Evolutionary conservation across 2,329 filamentous ascomycete species (phyloP).

Genomic region (Penicillium occitanis): DNA sequence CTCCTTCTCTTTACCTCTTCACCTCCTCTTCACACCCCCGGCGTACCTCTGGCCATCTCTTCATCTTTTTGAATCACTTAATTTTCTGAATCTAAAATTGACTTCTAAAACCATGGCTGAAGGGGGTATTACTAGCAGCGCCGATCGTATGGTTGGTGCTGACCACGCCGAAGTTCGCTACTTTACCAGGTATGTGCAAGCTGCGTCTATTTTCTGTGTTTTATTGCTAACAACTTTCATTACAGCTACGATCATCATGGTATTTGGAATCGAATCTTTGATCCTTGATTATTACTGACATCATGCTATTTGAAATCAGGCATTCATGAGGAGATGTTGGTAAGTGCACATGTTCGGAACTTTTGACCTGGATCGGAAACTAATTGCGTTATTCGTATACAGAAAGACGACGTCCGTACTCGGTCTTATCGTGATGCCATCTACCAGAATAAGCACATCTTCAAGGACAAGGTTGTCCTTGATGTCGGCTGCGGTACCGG

Average conservation of each 20-base stretch:
- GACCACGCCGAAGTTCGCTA: conserved; percentile 98
- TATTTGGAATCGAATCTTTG: conserved; percentile 43
- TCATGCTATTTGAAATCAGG: conserved; percentile 50
- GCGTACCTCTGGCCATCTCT: too few species aligned
- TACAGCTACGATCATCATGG: conserved; percentile 95
- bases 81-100: too few species aligned
- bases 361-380: not conserved
- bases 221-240: conserved; percentile 22
- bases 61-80: too few species aligned
- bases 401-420: conserved; percentile 99
- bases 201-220: not conserved
- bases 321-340: conserved; percentile 98
- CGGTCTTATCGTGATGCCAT: conserved; percentile 97
- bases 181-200: conserved; percentile 78
- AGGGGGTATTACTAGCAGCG: conserved; percentile 39
- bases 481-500: conserved; percentile 93
- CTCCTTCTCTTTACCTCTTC: not conserved
- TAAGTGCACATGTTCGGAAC: conserved; percentile 48
- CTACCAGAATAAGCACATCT: conserved; percentile 84
- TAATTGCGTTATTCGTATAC: conserved; percentile 22
- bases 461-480: conserved; percentile 80
- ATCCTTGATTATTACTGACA: conserved; percentile 20
- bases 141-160: conserved; percentile 59
- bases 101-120: conserved; percentile 11
- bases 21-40: too few species aligned